Evolutionary conservation across 805 yeast species (phyloP).

Genomic region (Blastobotrys terrestris): DNA sequence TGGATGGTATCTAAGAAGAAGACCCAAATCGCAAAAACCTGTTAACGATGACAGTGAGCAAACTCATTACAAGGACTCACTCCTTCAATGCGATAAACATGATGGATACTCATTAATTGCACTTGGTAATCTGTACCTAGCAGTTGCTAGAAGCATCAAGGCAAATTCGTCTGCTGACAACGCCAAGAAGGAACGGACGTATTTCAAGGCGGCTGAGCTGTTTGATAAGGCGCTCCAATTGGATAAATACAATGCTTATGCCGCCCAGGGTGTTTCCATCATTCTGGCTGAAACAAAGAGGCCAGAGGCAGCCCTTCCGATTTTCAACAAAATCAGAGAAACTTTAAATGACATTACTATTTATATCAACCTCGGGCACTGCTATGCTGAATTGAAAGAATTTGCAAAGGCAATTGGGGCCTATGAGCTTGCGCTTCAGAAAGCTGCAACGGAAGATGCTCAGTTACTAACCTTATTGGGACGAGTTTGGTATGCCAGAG

Average conservation of each 20-base stretch:
- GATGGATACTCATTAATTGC: constrained; percentile 87
- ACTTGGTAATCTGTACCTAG: constrained; percentile 78
- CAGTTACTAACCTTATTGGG: constrained; percentile 69
- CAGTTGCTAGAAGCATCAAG: constrained; percentile 71
- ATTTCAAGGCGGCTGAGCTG: constrained; percentile 84
- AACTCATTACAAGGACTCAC: constrained; percentile 75
- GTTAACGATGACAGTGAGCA: constrained; percentile 62
- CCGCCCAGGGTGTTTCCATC: constrained; percentile 96
- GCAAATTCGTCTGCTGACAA: constrained; percentile 40
- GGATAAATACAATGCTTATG: constrained; percentile 83
- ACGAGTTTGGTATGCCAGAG: constrained; percentile 83
- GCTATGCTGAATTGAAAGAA: constrained; percentile 74
- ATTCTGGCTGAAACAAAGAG: constrained; percentile 77
- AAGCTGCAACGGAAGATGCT: constrained; percentile 49
- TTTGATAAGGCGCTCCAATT: constrained; percentile 81
- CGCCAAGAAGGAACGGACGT: constrained; percentile 65
- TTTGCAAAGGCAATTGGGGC: constrained; percentile 79
- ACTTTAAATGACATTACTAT: constrained; percentile 79
- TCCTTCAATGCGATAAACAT: constrained; percentile 70
- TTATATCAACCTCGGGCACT: constrained; percentile 83
- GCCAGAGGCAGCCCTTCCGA: constrained; percentile 69
- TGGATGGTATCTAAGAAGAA: constrained; percentile 72
- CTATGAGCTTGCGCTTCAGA: constrained; percentile 75
- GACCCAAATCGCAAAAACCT: constrained; percentile 14
- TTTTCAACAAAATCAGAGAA: constrained; percentile 83